Conservation (phyloP, 768 basidiomycete species). For the Mycena rosella region DNA sequence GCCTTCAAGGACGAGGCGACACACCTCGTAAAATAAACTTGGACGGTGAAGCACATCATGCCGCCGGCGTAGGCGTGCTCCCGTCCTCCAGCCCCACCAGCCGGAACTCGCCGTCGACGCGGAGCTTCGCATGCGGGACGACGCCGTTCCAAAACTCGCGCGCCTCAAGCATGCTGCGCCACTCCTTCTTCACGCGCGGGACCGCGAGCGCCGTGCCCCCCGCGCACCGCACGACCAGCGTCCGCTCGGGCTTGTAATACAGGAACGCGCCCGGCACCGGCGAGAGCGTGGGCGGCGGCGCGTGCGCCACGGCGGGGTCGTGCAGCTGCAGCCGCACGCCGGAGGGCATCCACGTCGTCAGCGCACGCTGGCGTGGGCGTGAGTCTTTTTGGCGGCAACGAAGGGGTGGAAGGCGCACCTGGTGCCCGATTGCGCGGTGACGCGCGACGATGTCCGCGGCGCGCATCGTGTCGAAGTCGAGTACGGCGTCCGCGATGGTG, state of each 20-base stretch:
- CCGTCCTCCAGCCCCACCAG: slow-evolving; percentile 5
- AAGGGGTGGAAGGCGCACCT: slow-evolving; percentile 53
- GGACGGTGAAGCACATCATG: too few relatives aligned
- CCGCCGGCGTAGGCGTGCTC: neutral
- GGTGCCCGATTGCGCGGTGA: slow-evolving; percentile 77
- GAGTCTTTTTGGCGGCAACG: neutral
- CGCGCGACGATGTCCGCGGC: slow-evolving; percentile 67
- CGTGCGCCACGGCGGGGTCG: slow-evolving; percentile 37
- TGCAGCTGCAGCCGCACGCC: slow-evolving; percentile 59
- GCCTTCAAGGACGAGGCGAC: too few relatives aligned
- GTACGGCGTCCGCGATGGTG: slow-evolving; percentile 59
- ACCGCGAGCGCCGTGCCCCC: slow-evolving; percentile 66
- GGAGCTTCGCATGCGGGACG: slow-evolving; percentile 15
- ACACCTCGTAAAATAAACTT: too few relatives aligned
- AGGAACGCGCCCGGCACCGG: slow-evolving; percentile 47
- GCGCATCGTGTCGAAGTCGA: slow-evolving; percentile 70
- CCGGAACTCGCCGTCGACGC: slow-evolving; percentile 29
- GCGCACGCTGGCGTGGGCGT: slow-evolving; percentile 46
- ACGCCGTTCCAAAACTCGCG: slow-evolving; percentile 87
- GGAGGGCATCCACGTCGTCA: slow-evolving; percentile 49
- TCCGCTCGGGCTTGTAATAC: slow-evolving; percentile 51
- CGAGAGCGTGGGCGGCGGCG: slow-evolving; percentile 23
- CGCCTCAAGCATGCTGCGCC: slow-evolving; percentile 62
- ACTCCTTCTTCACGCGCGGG: slow-evolving; percentile 68
- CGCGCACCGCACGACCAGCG: slow-evolving; percentile 69